phyloP scores from a whole-genome alignment of 805 yeast genomes.

The Citeromyces nyonsensis region DNA sequence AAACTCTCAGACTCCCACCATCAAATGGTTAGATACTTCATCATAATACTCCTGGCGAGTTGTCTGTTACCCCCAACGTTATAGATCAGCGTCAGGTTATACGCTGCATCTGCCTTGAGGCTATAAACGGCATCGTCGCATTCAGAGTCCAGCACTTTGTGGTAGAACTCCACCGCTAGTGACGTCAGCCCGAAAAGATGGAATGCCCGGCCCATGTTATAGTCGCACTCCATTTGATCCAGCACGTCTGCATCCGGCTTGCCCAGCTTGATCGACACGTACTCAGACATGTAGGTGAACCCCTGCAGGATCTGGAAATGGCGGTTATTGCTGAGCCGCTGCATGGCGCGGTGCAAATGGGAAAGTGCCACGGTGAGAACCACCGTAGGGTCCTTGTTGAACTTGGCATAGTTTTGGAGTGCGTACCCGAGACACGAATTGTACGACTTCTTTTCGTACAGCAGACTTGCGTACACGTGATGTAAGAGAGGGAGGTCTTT shows the following conservation, averaged over 20 bases:
- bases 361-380: slow-evolving; percentile 63
- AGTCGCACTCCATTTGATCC: slow-evolving; percentile 64
- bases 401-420: slow-evolving; percentile 50
- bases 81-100: slow-evolving; percentile 66
- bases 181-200: slow-evolving; percentile 70
- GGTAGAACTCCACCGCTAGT: slow-evolving; percentile 61
- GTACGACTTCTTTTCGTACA: slow-evolving; percentile 73
- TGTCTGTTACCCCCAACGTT: slow-evolving; percentile 56
- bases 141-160: slow-evolving; percentile 37
- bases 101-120: slow-evolving; percentile 68
- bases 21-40: slow-evolving; percentile 30
- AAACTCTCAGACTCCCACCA: no score
- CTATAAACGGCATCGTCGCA: slow-evolving; percentile 31
- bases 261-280: slow-evolving; percentile 33
- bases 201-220: slow-evolving; percentile 73
- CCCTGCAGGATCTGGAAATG: slow-evolving; percentile 86
- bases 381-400: slow-evolving; percentile 66
- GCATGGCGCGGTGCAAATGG: slow-evolving; percentile 83
- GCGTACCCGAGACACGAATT: slow-evolving; percentile 71
- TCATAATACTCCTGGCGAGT: slow-evolving; percentile 50
- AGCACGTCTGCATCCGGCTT: slow-evolving; percentile 17
- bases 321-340: slow-evolving; percentile 71
- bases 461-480: slow-evolving; percentile 64
- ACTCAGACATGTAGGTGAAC: slow-evolving; percentile 60
- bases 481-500: slow-evolving; percentile 47